Evolutionary conservation across 2,329 filamentous ascomycete species (phyloP).

Genomic region (Nigrospora oryzae): DNA sequence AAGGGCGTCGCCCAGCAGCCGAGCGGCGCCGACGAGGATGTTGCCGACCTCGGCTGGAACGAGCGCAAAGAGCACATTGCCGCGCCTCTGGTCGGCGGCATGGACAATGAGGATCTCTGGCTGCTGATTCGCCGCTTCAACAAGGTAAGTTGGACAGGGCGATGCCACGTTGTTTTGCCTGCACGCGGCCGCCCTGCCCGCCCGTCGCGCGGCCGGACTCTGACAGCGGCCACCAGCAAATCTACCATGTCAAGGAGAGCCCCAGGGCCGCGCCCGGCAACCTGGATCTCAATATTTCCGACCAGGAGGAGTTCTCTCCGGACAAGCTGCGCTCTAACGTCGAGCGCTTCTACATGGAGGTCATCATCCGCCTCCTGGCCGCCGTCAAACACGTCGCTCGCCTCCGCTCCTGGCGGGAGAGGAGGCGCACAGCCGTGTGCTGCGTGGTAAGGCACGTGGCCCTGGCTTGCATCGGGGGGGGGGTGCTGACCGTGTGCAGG

Average conservation of each 20-base stretch:
- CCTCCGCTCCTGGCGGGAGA: conserved; percentile 73
- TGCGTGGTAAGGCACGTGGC: conserved; percentile 32
- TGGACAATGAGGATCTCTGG: conserved; percentile 68
- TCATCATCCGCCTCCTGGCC: conserved; percentile 57
- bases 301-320: conserved; percentile 77
- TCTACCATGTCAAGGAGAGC: conserved; percentile 61
- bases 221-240: conserved; percentile 27
- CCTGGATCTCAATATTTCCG: conserved; percentile 71
- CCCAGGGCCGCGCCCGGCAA: conserved; percentile 51
- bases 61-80: conserved; percentile 46
- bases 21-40: conserved; percentile 37
- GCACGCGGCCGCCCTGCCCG: background rate
- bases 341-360: conserved; percentile 75
- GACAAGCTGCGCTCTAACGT: conserved; percentile 73
- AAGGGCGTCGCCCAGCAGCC: conserved; percentile 39
- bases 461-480: background rate
- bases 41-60: conserved; percentile 64
- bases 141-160: conserved; percentile 37
- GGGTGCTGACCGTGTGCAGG: conserved; percentile 10
- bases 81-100: conserved; percentile 54
- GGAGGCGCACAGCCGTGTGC: conserved; percentile 58
- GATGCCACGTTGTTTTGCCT: background rate
- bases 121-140: conserved; percentile 65
- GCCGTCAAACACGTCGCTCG: conserved; percentile 68
- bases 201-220: conserved; percentile 12